Evolutionary conservation across 1,139 yeast genomes (phyloP), one percentile per base, ranked within the genome.

Genomic region (Suhomyces guaymorum): DNA sequence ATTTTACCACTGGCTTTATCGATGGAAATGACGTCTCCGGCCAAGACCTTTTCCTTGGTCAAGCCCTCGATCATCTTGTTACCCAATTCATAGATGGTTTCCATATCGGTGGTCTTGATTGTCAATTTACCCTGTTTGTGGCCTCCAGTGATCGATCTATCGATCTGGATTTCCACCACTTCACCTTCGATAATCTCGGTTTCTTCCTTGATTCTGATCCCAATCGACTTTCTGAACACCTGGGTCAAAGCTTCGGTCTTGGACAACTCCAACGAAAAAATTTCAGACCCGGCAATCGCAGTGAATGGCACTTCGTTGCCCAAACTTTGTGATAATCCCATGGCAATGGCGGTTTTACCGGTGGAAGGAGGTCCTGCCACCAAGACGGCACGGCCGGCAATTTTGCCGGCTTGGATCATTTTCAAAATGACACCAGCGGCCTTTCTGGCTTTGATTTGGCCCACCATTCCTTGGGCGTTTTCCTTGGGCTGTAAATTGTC

Each of bases 311-410:
- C 97, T 51, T 90, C 96, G 14, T 67, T 55, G 10, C 98, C 98
- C 48, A 94, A 73, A 31, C 81, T 79, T 61, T 92, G 97, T 9
- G 96, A 77, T 40, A 92, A 71, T 18, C 97, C 99, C 92, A 90
- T 89, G 18, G 99, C 99, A 54, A 94, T 82, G 33, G 99, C 99
- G 8, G 99, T 94, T 61, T 94, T 94, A 61, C 99, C 99, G 2
- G 98, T 94, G 1, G 96, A 85, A 21, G 98, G 98, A 7, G 98
- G 98, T 6, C 99, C 99, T 0, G 98, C 97, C 44, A 94, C 75
- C 48, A 94, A 68, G 20, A 90, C 94, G 1, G 97, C 97, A 48
- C 97, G 78, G 13, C 99, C 99, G 5, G 98, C 97, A 56, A 94
- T 92, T 48, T 86, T 79, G 22, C 97, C 96, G 29, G 84, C 88